phyloP scores from a whole-genome alignment of 176 grass and related monocot species.

The Areca catechu region DNA sequence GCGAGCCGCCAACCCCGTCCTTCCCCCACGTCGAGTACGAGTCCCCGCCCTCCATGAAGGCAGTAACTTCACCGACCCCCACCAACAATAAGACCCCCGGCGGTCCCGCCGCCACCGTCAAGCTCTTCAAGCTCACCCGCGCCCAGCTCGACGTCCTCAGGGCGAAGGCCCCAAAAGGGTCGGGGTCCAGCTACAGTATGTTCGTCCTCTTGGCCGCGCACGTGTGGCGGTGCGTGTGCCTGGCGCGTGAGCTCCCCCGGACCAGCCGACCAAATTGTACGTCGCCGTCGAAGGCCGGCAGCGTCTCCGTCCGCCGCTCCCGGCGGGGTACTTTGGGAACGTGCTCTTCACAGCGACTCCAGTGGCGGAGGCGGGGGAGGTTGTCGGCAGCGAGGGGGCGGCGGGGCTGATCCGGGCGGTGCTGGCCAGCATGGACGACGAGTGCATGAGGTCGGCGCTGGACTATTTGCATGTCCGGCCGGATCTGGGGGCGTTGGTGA shows the following conservation, averaged over 20 bases:
- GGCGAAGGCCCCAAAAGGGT: constrained; percentile 18
- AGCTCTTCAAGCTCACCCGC: constrained; percentile 61
- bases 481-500: constrained; percentile 53
- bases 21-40: constrained; percentile 82
- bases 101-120: constrained; percentile 43
- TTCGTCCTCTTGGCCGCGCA: constrained; percentile 62
- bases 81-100: not conserved
- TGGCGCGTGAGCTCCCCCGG: constrained; percentile 48
- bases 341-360: constrained; percentile 87
- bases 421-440: constrained; percentile 50
- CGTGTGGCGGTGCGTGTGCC: constrained; percentile 69
- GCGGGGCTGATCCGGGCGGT: constrained; percentile 54
- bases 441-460: constrained; percentile 64
- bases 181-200: constrained; percentile 25
- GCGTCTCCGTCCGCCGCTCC: constrained; percentile 54
- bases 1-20: constrained; percentile 50
- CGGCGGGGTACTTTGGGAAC: constrained; percentile 83
- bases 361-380: constrained; percentile 46
- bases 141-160: constrained; percentile 35
- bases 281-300: constrained; percentile 61
- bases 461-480: constrained; percentile 78
- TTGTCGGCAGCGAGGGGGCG: constrained; percentile 22
- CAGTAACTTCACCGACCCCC: not conserved
- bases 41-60: constrained; percentile 49
- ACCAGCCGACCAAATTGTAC: constrained; percentile 76